Evolutionary conservation across 768 basidiomycete genomes (phyloP).

Genomic region (Calocybe gangraenosa): DNA sequence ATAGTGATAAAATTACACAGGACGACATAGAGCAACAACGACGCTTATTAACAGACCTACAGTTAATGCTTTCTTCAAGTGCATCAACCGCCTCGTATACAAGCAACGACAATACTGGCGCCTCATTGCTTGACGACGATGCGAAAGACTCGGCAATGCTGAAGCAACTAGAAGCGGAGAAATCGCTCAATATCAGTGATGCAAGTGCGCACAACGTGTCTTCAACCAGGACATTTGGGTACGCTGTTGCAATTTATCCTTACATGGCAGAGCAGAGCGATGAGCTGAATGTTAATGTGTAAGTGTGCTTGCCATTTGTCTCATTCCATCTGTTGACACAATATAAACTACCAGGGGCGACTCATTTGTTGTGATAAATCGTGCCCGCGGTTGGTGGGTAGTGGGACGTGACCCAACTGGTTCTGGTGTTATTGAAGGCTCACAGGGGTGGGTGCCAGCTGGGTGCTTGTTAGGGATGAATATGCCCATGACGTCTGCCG

Average conservation of each 20-base stretch:
- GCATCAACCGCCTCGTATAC: slow-evolving; percentile 27
- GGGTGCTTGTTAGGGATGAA: slow-evolving; percentile 94
- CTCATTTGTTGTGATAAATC: slow-evolving; percentile 88
- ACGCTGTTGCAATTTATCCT: slow-evolving; percentile 97
- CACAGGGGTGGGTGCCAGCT: slow-evolving; percentile 97
- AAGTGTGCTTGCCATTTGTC: slow-evolving; percentile 27
- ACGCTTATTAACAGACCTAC: slow-evolving; percentile 31
- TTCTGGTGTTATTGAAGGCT: slow-evolving; percentile 76
- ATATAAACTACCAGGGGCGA: slow-evolving; percentile 56
- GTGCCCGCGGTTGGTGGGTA: slow-evolving; percentile 98
- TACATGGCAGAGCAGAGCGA: slow-evolving; percentile 99
- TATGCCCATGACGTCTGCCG: slow-evolving; percentile 84
- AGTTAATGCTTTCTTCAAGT: slow-evolving; percentile 16
- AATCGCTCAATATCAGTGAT: slow-evolving; percentile 15
- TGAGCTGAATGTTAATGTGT: slow-evolving; percentile 98
- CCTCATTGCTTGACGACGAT: slow-evolving; percentile 23
- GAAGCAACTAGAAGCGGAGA: slow-evolving; percentile 14
- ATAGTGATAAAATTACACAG: slow-evolving; percentile 73
- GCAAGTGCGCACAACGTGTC: slow-evolving; percentile 35
- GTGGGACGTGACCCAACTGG: slow-evolving; percentile 93
- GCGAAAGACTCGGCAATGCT: slow-evolving; percentile 14
- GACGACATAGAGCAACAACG: slow-evolving; percentile 38
- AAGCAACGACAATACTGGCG: slow-evolving; percentile 25
- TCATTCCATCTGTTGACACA: not conserved
- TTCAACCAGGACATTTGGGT: slow-evolving; percentile 59